Percentiles rank a stretch among this genome's conserved stretches.
Conservation (phyloP, 2,329 filamentous ascomycete species). For the Colletotrichum gigasporum region DNA sequence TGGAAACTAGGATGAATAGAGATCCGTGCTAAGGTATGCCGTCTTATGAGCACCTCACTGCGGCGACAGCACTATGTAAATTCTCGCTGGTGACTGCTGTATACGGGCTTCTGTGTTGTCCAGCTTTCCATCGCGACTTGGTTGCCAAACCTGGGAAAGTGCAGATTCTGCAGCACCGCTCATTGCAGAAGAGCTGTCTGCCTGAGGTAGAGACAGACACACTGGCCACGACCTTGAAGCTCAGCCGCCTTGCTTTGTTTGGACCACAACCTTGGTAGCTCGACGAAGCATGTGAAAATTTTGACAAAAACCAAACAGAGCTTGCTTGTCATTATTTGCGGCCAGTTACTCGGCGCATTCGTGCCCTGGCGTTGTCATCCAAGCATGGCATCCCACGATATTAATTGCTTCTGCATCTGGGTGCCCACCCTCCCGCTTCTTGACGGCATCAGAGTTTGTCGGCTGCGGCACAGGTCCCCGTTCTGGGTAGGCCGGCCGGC, state of each 20-base stretch:
- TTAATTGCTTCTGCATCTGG: constrained; percentile 17
- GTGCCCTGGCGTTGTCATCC: constrained; percentile 16
- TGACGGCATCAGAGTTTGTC: constrained; percentile 24
- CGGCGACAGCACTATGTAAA: too few relatives aligned
- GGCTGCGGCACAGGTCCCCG: constrained; percentile 24
- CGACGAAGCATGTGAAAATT: constrained; percentile 6
- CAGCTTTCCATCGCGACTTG: background rate
- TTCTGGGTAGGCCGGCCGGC: constrained; percentile 23
- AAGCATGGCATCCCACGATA: constrained; percentile 3
- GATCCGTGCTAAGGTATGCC: too few relatives aligned
- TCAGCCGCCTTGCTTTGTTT: too few relatives aligned
- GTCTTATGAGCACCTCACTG: too few relatives aligned
- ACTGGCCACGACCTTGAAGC: too few relatives aligned
- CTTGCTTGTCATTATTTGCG: constrained; percentile 7
- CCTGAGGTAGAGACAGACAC: background rate
- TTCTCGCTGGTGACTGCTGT: too few relatives aligned
- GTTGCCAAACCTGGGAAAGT: constrained; percentile 2
- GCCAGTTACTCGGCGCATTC: constrained; percentile 24
- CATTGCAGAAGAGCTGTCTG: background rate
- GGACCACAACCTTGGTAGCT: background rate
- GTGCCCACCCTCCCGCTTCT: constrained; percentile 9
- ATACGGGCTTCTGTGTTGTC: too few relatives aligned
- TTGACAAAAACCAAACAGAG: background rate
- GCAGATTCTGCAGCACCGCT: background rate
- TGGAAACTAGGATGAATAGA: too few relatives aligned